Conservation (phyloP, 805 yeast genomes). For the Saturnispora dispora region DNA sequence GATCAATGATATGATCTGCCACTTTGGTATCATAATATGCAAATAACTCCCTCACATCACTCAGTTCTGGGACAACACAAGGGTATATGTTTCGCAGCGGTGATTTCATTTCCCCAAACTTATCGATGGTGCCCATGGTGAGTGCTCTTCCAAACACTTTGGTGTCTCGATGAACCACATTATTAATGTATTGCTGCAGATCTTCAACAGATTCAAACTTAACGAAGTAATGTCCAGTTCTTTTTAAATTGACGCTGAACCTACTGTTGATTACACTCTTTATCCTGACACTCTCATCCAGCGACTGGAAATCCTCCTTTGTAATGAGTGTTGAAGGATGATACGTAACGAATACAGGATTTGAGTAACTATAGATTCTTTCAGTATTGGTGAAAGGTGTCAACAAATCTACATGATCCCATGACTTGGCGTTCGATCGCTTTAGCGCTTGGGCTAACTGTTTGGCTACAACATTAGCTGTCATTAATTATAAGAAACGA, state of each 20-base stretch:
- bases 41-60: background rate
- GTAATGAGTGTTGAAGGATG: background rate
- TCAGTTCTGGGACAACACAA: background rate
- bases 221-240: slow-evolving; percentile 1
- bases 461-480: background rate
- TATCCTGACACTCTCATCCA: background rate
- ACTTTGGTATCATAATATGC: background rate
- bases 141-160: slow-evolving; percentile 1
- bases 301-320: background rate
- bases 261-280: background rate
- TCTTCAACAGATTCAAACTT: background rate
- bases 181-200: background rate
- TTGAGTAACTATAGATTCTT: background rate
- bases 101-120: background rate
- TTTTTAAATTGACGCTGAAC: background rate
- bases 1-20: background rate
- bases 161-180: background rate
- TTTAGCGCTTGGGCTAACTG: background rate
- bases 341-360: background rate
- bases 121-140: background rate
- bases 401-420: background rate
- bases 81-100: background rate
- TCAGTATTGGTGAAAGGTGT: background rate
- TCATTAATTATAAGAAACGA: background rate
- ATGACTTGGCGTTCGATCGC: background rate